A percentile compares a stretch with the other conserved stretches of the same genome.
Evolutionary conservation across 495 filamentous ascomycete genomes (phyloP).

Genomic region (Chaetomidium leptoderma): DNA sequence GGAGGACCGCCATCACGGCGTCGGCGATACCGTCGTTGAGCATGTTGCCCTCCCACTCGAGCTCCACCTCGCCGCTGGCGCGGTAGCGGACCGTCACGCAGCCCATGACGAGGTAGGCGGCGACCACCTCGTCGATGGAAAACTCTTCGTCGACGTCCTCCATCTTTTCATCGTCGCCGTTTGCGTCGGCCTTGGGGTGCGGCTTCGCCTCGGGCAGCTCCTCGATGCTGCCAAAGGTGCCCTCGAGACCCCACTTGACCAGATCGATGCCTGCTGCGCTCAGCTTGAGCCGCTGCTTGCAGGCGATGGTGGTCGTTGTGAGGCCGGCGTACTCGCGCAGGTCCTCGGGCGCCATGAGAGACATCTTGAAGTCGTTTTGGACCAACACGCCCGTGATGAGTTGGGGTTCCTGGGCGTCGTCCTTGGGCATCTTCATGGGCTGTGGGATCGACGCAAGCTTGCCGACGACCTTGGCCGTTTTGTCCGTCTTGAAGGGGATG

Average conservation of each 20-base stretch:
- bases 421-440: slow-evolving; percentile 38
- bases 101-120: slow-evolving; percentile 81
- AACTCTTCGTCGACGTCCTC: slow-evolving; percentile 56
- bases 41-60: slow-evolving; percentile 98
- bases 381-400: slow-evolving; percentile 87
- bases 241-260: slow-evolving; percentile 89
- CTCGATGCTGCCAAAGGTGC: slow-evolving; percentile 84
- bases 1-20: slow-evolving; percentile 84
- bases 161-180: slow-evolving; percentile 44
- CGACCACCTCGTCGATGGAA: slow-evolving; percentile 35
- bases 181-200: slow-evolving; percentile 29
- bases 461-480: slow-evolving; percentile 92
- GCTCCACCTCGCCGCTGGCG: slow-evolving; percentile 69
- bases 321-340: slow-evolving; percentile 91
- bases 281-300: slow-evolving; percentile 80
- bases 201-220: slow-evolving; percentile 51
- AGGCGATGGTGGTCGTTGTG: slow-evolving; percentile 86
- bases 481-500: slow-evolving; percentile 94
- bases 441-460: slow-evolving; percentile 79
- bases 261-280: slow-evolving; percentile 84
- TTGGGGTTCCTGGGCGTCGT: slow-evolving; percentile 31
- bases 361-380: slow-evolving; percentile 94
- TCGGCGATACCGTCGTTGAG: slow-evolving; percentile 97
- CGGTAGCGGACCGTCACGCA: slow-evolving; percentile 73
- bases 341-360: slow-evolving; percentile 93